Base-by-base conservation (phyloP, 371 early-diverging fungal genomes). In the Coemansia sp. region DNA sequence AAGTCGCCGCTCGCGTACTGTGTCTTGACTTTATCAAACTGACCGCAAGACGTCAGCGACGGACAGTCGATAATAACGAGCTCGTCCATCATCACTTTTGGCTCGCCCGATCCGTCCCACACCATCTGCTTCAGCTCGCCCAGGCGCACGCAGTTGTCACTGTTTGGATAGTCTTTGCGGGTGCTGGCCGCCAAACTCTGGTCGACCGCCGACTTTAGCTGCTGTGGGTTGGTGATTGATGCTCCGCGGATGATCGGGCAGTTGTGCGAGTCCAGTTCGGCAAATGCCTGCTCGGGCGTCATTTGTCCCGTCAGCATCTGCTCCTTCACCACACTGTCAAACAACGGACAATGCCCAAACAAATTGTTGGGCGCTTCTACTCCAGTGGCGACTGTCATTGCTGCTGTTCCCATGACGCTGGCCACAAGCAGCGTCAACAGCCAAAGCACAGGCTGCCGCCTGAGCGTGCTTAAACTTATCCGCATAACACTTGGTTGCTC, bases 161-260 rank as follows among this genome's bases (percentile, higher is more conserved):
- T 13, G n/a, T 51, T 55, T 0, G 62, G 66, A 42, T 66, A 59
- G 24, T 54, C 59, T 31, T 22, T 13, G 54, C 66, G 63, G 27
- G 22, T 56, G 27, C 63, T 59, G 5, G 37, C 37, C 37, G 26
- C 21, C 24, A 62, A 24, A 50, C 59, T 65, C 47, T 63, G 54
- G n/a, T 68, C 64, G 16, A 66, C 77, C 1, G 72, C 69, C 5
- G 26, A 39, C 50, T 66, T 40, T 16, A 77, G 72, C 64, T 77
- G 72, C 52, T 66, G 54, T 2, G 77, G 31, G 39, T 63, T 77
- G 57, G 69, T 77, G 29, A 77, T 77, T 5, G 62, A 57, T 11
- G 72, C 72, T 21, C 77, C 77, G 56, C 72, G 77, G 59, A 77
- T 77, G 27, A 77, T 68, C 51, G 77, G 77, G 63, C 77, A 77